phyloP scores from a whole-genome alignment of 139 green algal species.

The Eudorina sp. region DNA sequence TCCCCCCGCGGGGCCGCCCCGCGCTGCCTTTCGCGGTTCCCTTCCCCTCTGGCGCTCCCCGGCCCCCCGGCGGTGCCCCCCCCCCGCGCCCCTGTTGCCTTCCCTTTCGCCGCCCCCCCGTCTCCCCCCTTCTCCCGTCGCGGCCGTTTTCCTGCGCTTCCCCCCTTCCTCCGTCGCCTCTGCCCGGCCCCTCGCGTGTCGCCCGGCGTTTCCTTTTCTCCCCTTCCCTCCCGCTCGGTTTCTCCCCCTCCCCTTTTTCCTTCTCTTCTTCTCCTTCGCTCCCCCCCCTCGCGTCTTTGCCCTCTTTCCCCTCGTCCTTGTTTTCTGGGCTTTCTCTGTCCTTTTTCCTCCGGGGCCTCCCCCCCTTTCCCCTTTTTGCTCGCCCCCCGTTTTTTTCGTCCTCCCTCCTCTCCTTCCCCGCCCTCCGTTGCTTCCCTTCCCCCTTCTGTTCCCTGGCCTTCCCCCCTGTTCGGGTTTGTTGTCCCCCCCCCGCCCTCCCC shows the following conservation, averaged over 20 bases:
- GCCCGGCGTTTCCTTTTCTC: background rate
- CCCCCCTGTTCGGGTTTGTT: background rate
- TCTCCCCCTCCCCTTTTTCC: background rate
- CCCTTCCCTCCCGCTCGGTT: too few species aligned
- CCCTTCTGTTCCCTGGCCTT: background rate
- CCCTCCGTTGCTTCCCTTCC: background rate
- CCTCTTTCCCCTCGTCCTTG: too few species aligned
- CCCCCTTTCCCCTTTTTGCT: background rate
- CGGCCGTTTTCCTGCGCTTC: background rate
- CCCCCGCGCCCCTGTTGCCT: background rate
- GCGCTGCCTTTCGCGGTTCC: too few species aligned
- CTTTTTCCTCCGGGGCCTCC: background rate
- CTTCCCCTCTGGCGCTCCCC: too few species aligned
- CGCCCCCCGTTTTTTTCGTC: background rate
- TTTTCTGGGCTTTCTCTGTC: too few species aligned
- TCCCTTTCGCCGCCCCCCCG: background rate
- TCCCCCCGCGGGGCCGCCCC: too few species aligned
- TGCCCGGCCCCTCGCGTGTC: background rate
- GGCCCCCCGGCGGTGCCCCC: too few species aligned
- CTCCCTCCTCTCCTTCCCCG: too few species aligned
- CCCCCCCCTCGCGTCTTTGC: background rate
- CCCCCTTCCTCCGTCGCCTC: background rate
- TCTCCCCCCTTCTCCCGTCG: background rate
- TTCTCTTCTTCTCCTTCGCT: background rate
- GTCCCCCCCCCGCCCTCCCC: too few species aligned